phyloP scores from a whole-genome alignment of 805 yeast genomes.

The Starmerella riodocensis region DNA sequence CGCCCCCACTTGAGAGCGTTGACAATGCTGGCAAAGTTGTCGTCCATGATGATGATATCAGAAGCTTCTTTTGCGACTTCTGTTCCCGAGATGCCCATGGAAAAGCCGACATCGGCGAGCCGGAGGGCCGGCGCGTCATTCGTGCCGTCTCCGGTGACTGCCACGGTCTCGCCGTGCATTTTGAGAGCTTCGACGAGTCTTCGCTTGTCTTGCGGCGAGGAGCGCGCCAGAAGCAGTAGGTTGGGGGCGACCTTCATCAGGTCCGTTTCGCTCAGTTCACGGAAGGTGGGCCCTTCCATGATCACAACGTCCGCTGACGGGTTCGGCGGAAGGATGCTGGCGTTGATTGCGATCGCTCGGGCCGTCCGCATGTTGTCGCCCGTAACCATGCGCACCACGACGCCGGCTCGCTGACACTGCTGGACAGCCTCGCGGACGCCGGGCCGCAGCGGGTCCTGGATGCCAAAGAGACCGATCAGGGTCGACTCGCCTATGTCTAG shows the following conservation, averaged over 20 bases:
- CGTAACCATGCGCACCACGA: constrained; percentile 92
- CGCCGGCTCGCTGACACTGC: constrained; percentile 83
- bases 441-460: constrained; percentile 83
- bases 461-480: constrained; percentile 72
- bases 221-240: constrained; percentile 77
- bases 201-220: constrained; percentile 91
- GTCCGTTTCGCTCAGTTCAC: constrained; percentile 48
- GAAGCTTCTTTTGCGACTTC: constrained; percentile 98
- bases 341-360: constrained; percentile 71
- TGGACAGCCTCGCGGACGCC: constrained; percentile 85
- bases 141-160: constrained; percentile 98
- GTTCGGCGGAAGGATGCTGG: constrained; percentile 49
- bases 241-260: constrained; percentile 53
- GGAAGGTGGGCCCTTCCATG: constrained; percentile 88
- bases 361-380: constrained; percentile 94
- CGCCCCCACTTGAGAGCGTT: constrained; percentile 98
- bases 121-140: constrained; percentile 97
- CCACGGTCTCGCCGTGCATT: constrained; percentile 80
- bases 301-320: constrained; percentile 45
- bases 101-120: constrained; percentile 93
- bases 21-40: constrained; percentile 87
- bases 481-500: constrained; percentile 28
- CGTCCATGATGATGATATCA: constrained; percentile 82
- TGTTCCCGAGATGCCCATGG: constrained; percentile 98
- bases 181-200: constrained; percentile 70